Evolutionary conservation across 371 early-diverging fungal species (phyloP), one percentile per base, ranked within the genome.

Genomic region (Apophysomyces sp.): DNA sequence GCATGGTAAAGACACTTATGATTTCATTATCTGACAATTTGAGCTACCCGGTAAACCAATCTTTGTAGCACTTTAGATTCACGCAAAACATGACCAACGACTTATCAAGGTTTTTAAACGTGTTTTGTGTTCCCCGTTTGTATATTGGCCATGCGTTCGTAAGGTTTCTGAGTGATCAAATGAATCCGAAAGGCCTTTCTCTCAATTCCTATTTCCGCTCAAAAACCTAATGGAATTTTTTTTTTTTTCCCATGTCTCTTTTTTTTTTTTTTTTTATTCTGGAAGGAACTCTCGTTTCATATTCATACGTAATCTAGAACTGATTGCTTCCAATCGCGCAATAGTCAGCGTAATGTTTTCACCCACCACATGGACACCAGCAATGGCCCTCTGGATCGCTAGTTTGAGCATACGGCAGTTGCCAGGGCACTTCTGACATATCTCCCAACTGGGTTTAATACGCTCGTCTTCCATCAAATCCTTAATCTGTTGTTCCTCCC

Each of bases 321-420:
- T 77, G 44, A 83, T 67, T 4, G 72, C 75, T 58, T 76, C 78
- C n/a, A 80, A 68, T 41, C 77, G 73, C 34, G 80, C 63, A 32
- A 69, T 61, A 69, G 67, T 66, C 28, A 82, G 53, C 12, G 70
- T 62, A 21, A 78, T 24, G 54, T 53, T 60, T 11, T 60, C 60
- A 56, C 73, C 63, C 3, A 72, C 60, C 2, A 74, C 34, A 60
- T 73, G 72, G 6, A 80, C 60, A 31, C 69, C 61, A 32, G 69
- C 61, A 26, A 83, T 80, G 5, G 71, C 69, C 34, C 67, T 54
- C 28, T 67, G 58, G 0, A 83, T 49, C 31, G 63, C 63, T 18
- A 77, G 39, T 16, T 63, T 57, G 21, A 73, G 58, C 31, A 65
- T 56, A 44, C 55, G 52, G 39, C 71, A 69, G 2, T 18, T 9